Conservation (phyloP, 257 asterid species). For the Nemophila menziesii region DNA sequence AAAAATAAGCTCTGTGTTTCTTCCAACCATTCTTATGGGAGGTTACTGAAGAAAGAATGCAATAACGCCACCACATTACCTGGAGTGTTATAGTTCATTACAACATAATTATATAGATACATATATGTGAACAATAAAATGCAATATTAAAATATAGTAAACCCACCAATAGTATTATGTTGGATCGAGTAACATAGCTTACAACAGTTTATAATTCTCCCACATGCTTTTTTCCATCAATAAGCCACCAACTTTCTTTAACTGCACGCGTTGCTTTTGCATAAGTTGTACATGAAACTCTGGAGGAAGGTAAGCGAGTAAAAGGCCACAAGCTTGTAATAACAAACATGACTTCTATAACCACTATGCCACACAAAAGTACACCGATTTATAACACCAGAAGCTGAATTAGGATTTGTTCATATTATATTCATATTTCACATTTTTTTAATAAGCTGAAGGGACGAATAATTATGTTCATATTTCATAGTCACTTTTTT, state of each 20-base stretch:
- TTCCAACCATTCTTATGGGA: slow-evolving; percentile 92
- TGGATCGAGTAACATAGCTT: slow-evolving; percentile 86
- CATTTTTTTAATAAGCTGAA: slow-evolving; percentile 96
- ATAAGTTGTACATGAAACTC: slow-evolving; percentile 85
- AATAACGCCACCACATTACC: slow-evolving; percentile 96
- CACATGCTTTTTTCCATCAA: slow-evolving; percentile 72
- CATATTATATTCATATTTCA: slow-evolving; percentile 77
- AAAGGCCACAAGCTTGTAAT: slow-evolving; percentile 95
- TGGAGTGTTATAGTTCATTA: slow-evolving; percentile 13
- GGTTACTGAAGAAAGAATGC: slow-evolving; percentile 89
- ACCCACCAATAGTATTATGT: too few species aligned
- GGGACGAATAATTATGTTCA: slow-evolving; percentile 19
- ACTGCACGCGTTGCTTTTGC: slow-evolving; percentile 80
- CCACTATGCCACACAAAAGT: slow-evolving; percentile 89
- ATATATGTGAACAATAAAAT: too few species aligned
- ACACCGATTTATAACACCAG: slow-evolving; percentile 51
- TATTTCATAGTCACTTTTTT: too few species aligned
- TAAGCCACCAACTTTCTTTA: slow-evolving; percentile 95
- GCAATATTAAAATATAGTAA: too few species aligned
- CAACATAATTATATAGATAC: too few species aligned
- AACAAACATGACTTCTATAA: slow-evolving; percentile 80
- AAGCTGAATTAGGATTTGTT: slow-evolving; percentile 39
- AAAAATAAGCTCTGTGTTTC: slow-evolving; percentile 72
- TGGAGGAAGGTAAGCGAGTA: slow-evolving; percentile 89
- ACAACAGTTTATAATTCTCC: slow-evolving; percentile 86